Percentiles rank a stretch among this genome's conserved stretches.
Conservation (phyloP, 2,329 filamentous ascomycete genomes). For the Ploettnerulaceae sp. region DNA sequence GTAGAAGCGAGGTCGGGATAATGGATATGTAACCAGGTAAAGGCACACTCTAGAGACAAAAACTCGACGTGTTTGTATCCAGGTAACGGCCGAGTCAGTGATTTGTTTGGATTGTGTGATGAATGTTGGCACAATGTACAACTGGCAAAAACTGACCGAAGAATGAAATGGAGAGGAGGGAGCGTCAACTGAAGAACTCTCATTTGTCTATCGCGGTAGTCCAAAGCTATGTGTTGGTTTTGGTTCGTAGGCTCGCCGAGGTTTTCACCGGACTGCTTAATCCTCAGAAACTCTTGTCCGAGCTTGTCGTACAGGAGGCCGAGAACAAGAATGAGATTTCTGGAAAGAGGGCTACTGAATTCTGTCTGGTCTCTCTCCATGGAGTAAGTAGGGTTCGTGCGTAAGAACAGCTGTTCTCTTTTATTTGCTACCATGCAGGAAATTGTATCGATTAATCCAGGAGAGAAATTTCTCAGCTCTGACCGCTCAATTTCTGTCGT, state of each 20-base stretch:
- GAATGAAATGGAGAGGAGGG: background rate
- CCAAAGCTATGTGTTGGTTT: slow-evolving; percentile 26
- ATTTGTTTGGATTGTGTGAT: background rate
- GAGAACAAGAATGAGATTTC: slow-evolving; percentile 18
- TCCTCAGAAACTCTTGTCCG: slow-evolving; percentile 11
- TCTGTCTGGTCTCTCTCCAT: slow-evolving; percentile 14
- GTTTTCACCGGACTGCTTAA: slow-evolving; percentile 3
- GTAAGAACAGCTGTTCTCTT: slow-evolving; percentile 20
- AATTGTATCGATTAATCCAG: slow-evolving; percentile 28
- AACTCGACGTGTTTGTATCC: slow-evolving; percentile 25
- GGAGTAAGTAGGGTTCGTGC: slow-evolving; percentile 16
- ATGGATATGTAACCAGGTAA: slow-evolving; percentile 15
- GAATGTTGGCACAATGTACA: slow-evolving; percentile 15
- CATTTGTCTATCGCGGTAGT: slow-evolving; percentile 25
- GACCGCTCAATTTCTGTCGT: background rate
- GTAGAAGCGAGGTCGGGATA: slow-evolving; percentile 13
- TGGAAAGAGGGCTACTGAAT: slow-evolving; percentile 18
- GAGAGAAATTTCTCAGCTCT: slow-evolving; percentile 20
- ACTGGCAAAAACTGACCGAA: slow-evolving; percentile 1
- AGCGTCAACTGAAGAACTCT: slow-evolving; percentile 17
- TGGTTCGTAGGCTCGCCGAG: slow-evolving; percentile 17
- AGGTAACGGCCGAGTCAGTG: background rate
- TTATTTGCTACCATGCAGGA: slow-evolving; percentile 28
- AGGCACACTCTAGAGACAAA: slow-evolving; percentile 26
- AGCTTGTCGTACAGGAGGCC: slow-evolving; percentile 22